These are phyloP conservation scores for Ceratocystis albifundus DNA, from an alignment of 2,329 filamentous ascomycete genomes.

Conservation along the genomic window DNA sequence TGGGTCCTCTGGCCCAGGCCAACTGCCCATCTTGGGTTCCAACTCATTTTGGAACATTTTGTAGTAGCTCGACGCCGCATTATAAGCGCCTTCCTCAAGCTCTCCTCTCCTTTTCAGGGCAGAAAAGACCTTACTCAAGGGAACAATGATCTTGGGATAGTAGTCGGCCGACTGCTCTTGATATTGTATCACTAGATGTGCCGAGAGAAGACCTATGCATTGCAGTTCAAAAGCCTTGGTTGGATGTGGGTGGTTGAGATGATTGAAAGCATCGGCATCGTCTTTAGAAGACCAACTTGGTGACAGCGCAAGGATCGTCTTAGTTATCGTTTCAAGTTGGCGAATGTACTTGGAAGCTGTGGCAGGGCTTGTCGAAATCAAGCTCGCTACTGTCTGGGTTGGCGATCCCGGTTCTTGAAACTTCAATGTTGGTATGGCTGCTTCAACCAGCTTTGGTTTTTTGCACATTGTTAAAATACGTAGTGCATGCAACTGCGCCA, in stretches of 20 bases:
- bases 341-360: constrained; percentile 48
- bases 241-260: constrained; percentile 45
- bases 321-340: constrained; percentile 55
- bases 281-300: constrained; percentile 55
- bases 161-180: constrained; percentile 18
- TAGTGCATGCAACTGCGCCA: constrained; percentile 53
- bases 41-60: constrained; percentile 18
- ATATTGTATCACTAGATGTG: constrained; percentile 20
- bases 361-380: constrained; percentile 26
- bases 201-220: constrained; percentile 42
- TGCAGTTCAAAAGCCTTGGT: constrained; percentile 51
- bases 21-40: constrained; percentile 22
- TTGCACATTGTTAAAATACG: constrained; percentile 50
- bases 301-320: constrained; percentile 52
- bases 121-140: constrained; percentile 22
- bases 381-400: constrained; percentile 16
- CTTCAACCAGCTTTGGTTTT: constrained; percentile 49
- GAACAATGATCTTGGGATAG: constrained; percentile 20
- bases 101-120: constrained; percentile 21
- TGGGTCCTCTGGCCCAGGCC: constrained; percentile 21
- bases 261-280: constrained; percentile 45
- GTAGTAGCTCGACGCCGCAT: constrained; percentile 18
- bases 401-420: constrained; percentile 31
- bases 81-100: constrained; percentile 17
- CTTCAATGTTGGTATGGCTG: constrained; percentile 44